Percentiles rank a stretch among this genome's conserved stretches.
Evolutionary conservation across 2,329 filamentous ascomycete genomes (phyloP).

Genomic region (Aspergillus pseudonomiae): DNA sequence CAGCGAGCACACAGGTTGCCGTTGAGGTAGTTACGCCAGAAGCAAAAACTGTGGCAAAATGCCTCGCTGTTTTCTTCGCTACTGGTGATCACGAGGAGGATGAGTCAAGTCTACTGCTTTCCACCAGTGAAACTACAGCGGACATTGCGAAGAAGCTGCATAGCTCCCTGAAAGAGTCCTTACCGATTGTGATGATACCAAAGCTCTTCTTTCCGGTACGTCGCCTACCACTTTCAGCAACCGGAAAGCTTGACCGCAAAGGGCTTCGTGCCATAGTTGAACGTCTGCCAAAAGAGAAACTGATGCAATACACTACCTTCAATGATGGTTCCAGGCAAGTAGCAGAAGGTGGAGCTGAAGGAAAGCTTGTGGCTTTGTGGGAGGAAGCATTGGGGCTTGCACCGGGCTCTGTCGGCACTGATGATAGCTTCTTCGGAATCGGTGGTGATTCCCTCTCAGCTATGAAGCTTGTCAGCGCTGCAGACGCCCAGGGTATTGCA

Average conservation of each 20-base stretch:
- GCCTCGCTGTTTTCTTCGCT: conserved; percentile 40
- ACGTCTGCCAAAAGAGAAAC: conserved; percentile 35
- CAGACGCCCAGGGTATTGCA: conserved; percentile 42
- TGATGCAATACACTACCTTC: conserved; percentile 35
- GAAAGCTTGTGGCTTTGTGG: conserved; percentile 41
- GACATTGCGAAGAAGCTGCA: conserved; percentile 30
- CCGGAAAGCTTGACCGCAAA: conserved; percentile 48
- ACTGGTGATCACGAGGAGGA: conserved; percentile 14
- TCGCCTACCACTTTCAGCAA: conserved; percentile 45
- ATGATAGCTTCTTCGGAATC: conserved; percentile 51
- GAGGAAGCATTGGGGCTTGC: conserved; percentile 42
- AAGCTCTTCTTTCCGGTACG: conserved; percentile 47
- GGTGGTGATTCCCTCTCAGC: conserved; percentile 53
- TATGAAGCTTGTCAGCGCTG: conserved; percentile 50
- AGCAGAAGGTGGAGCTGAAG: conserved; percentile 33
- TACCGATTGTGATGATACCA: conserved; percentile 50
- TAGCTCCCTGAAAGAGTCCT: conserved; percentile 25
- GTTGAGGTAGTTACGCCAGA: conserved; percentile 46
- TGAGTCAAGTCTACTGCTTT: conserved; percentile 23
- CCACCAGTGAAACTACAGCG: conserved; percentile 28
- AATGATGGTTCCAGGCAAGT: conserved; percentile 21
- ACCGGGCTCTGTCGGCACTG: conserved; percentile 41
- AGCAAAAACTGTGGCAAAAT: conserved; percentile 33
- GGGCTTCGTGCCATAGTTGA: conserved; percentile 42
- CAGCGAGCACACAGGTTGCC: conserved; percentile 42